Base-by-base conservation (phyloP, 176 grass and related monocot species). In the Guadua angustifolia region DNA sequence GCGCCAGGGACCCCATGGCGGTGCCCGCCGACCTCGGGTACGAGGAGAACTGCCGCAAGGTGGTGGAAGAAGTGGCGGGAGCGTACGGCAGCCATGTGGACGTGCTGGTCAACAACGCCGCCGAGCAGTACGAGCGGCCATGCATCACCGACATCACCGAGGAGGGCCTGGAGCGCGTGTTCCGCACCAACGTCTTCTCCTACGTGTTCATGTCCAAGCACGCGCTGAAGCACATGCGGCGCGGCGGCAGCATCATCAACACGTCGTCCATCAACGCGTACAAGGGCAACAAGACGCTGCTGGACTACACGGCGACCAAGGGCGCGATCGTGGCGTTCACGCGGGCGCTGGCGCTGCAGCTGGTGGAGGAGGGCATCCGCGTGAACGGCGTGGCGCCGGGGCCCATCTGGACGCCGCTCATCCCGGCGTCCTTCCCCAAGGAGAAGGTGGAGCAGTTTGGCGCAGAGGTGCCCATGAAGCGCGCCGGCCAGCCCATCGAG, bases 261-360 rank as follows among this genome's bases (percentile, higher is more conserved):
- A 97, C 95, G 19, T 73, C 95, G 3, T 97, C 92, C 0, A 63
- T 98, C 19, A 93, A 91, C 71, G 95, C 92, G 29, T 98, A 98
- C 95, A 98, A 88, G 85, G 95, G 95, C 0, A 87, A 98, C 74
- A 66, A 74, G 14, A 88, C 74, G 71, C 84, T 98, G 53, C 75
- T 98, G 13, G 95, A 98, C 82, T 98, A 98, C 92, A 94, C 95
- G 84, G 66, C 95, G n/a, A 98, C 88, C 24, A 98, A 95, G 88
- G 94, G 94, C 49, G 90, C 86, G 5, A 83, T 91, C 79, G 91
- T 95, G 13, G 83, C 86, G 14, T 93, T 95, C 83, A 95, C 93
- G 25, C 61, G 93, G 0, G 86, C 83, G 7, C 67, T 95, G 44
- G 81, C 88, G 62, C 77, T 95, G 79, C 88, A 92, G 83, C 77